phyloP scores from a whole-genome alignment of 495 filamentous ascomycete species.

The Podospora pseudoanserina region DNA sequence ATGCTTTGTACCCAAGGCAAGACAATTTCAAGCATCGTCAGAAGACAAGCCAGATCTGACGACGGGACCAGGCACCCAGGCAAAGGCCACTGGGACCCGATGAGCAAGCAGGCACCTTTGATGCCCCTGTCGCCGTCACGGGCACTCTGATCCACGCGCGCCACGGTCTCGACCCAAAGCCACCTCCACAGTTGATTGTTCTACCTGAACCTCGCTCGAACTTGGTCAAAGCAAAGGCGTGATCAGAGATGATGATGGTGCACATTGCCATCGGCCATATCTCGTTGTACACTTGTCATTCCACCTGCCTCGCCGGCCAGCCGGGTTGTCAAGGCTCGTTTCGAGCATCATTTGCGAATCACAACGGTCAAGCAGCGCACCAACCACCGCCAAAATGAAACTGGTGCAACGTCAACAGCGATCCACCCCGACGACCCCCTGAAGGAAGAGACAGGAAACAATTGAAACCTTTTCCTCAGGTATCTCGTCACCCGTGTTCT shows the following conservation, averaged over 20 bases:
- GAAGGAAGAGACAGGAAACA: background rate
- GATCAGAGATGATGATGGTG: background rate
- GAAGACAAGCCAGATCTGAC: background rate
- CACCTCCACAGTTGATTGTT: background rate
- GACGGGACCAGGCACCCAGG: background rate
- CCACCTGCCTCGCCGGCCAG: background rate
- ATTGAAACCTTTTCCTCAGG: background rate
- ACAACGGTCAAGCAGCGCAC: background rate
- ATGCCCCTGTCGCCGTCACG: background rate
- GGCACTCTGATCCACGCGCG: background rate
- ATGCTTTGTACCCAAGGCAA: background rate
- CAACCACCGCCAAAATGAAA: background rate
- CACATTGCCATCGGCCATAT: background rate
- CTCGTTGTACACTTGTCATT: background rate
- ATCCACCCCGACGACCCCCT: background rate
- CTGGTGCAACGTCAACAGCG: background rate
- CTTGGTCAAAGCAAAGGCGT: background rate
- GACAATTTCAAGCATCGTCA: background rate
- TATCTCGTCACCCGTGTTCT: background rate
- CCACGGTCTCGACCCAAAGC: background rate
- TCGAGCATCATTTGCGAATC: conserved; percentile 7
- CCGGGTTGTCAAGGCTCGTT: background rate
- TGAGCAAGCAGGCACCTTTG: background rate
- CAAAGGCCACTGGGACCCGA: background rate
- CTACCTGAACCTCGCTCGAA: background rate